Evolutionary conservation across 1,284 basidiomycete genomes (phyloP), one percentile per base, ranked within the genome.

Genomic region (Sanghuangporus sanghuang): DNA sequence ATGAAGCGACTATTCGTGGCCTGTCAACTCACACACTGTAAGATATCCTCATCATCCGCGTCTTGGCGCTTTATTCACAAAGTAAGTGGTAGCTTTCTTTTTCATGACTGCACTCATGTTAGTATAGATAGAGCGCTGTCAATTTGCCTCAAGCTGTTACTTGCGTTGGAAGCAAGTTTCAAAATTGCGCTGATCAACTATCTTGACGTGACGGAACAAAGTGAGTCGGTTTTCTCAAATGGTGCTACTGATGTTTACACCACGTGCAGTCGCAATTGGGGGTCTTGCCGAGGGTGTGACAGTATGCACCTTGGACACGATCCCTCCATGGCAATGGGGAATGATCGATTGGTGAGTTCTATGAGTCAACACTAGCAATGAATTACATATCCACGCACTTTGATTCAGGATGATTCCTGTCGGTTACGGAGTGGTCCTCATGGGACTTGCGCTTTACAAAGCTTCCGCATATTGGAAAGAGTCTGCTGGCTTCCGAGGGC

Each of bases 21-120:
- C n/a, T 14, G 21, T 42, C 9, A 12, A 9, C 44, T 46, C 44
- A 46, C 44, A 46, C 11, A n/a, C 9, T 16, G 8, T 14, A 57
- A 59, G 57, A 59, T 35, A 59, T 59, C 35, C 44, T 59, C 7
- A 59, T 59, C 23, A 27, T 59, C 32, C 57, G 57, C 9, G 57
- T 59, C 14, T 46, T 59, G 32, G 57, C 57, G 27, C 57, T 59
- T 16, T 59, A 38, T n/a, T n/a, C 27, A 6, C 44, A 59, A 32
- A 27, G 57, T 59, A 35, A 35, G 57, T 1, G 42, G 23, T 5
- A 42, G 9, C 7, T 32, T 32, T 32, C 21, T 7, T 18, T 18
- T 46, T 3, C 32, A 12, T 23, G 23, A 57, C 16, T 14, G 7
- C 16, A 7, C 23, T 44, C 11, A 23, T 23, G 3, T 8, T 8